Evolutionary conservation across 768 basidiomycete genomes (phyloP), one percentile per base, ranked within the genome.

Genomic region (Crucibulum laeve): DNA sequence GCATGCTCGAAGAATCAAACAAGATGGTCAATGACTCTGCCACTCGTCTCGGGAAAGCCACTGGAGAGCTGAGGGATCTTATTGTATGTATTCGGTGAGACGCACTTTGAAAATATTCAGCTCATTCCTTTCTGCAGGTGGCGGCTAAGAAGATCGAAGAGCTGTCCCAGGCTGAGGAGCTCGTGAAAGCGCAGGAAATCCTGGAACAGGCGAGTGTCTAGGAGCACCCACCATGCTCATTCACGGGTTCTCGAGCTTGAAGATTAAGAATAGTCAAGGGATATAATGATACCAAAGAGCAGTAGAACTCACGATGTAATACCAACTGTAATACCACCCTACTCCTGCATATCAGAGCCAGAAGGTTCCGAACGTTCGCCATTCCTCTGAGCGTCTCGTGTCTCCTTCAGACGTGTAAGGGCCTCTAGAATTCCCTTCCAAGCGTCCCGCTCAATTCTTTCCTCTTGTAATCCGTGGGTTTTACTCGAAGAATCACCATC

Each of bases 11-110:
- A 44, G 91, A 94, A 69, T 82, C 84, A 33, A 67, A 78, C 48
- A 89, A 80, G 71, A 90, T 94, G 90, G 76, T 91, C 46, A 64
- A 64, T 40, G 87, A 91, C 57, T 74, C 82, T 17, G 65, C 69
- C 43, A 71, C 60, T 43, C 75, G 85, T 37, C 65, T 90, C n/a
- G 77, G 70, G 37, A 76, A 71, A 54, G 81, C 79, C 24, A 69
- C 70, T 23, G 79, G 68, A 44, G 86, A 87, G 43, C 70, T 93
- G 46, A 67, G 72, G 50, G 74, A 77, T 45, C 63, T 90, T 36
- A 60, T 90, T 42, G 91, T 93, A 59, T 49, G 87, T 79, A 39
- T 43, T 30, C 34, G 30, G 19, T 46, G 38, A 19, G 15, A 18
- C 25, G 13, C 25, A 28, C 26, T n/a, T 18, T 32, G 11, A 33